Conservation (phyloP, 257 asterid genomes). For the Solanum bulbocastanum region DNA sequence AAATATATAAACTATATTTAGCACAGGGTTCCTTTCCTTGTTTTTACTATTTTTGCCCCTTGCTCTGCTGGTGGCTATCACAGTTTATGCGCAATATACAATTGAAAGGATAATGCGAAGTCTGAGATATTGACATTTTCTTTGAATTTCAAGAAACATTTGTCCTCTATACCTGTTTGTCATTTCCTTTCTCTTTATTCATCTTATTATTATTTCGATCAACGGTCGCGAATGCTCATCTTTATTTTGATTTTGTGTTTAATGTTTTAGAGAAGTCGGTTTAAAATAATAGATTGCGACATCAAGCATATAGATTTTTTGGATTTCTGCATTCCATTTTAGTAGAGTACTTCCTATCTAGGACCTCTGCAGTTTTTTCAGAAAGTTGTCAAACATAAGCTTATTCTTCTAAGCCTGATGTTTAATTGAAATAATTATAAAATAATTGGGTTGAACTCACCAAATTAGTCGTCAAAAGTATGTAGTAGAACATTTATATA, state of each 20-base stretch:
- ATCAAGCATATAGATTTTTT: not conserved
- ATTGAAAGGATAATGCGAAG: not conserved
- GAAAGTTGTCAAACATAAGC: not conserved
- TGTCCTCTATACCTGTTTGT: not conserved
- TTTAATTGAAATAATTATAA: not conserved
- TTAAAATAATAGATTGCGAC: not conserved
- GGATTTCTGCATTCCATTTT: not conserved
- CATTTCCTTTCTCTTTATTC: not conserved
- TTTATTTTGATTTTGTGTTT: not conserved
- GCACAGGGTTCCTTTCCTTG: not conserved
- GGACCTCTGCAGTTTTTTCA: not conserved
- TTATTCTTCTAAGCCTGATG: not conserved
- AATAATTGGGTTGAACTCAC: too few relatives aligned
- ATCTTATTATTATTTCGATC: not conserved
- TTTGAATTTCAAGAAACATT: not conserved
- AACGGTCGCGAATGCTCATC: not conserved
- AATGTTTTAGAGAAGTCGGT: not conserved
- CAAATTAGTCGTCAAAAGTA: not conserved
- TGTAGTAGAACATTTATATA: too few relatives aligned
- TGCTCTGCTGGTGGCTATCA: not conserved
- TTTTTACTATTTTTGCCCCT: not conserved
- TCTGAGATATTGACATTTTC: not conserved
- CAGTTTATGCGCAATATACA: not conserved
- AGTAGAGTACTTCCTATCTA: not conserved
- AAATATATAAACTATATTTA: not conserved